A percentile compares a stretch with the other conserved stretches of the same genome.
These are phyloP conservation scores for Phytophthora cactorum DNA, from an alignment of 352 stramenopile species.

Conservation along the genomic window DNA sequence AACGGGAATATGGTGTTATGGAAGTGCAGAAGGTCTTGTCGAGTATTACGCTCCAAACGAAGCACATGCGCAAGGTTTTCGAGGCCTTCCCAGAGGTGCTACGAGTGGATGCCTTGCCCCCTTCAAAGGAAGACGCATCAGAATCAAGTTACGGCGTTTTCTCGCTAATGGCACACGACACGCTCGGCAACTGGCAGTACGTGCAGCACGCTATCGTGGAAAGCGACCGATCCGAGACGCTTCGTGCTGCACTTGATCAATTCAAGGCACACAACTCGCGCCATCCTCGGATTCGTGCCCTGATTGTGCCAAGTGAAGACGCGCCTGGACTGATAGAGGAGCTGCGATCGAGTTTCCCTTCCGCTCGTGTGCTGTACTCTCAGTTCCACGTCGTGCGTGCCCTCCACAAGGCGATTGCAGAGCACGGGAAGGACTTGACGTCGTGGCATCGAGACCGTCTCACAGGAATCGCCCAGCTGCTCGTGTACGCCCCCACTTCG, in stretches of 20 bases:
- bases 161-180: constrained; percentile 41
- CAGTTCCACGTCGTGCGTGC: constrained; percentile 42
- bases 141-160: constrained; percentile 38
- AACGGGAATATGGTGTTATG: constrained; percentile 1
- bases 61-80: constrained; percentile 45
- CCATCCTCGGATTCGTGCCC: constrained; percentile 30
- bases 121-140: neutral
- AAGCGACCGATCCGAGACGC: constrained; percentile 37
- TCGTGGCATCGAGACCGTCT: constrained; percentile 47
- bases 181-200: constrained; percentile 44
- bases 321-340: constrained; percentile 17
- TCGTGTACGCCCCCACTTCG: constrained; percentile 42
- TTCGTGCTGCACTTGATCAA: constrained; percentile 33
- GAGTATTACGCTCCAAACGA: constrained; percentile 45
- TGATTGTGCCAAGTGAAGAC: constrained; percentile 29
- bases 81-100: constrained; percentile 43
- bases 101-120: constrained; percentile 27
- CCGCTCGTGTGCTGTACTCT: constrained; percentile 38
- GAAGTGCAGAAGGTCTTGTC: constrained; percentile 41
- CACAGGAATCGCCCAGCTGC: constrained; percentile 33
- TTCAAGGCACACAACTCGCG: constrained; percentile 38
- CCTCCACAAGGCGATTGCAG: constrained; percentile 39
- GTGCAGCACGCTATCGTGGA: constrained; percentile 48
- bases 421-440: constrained; percentile 32
- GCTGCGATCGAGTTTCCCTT: constrained; percentile 29